These are phyloP conservation scores for Pseudogymnoascus pannorum DNA, from an alignment of 2,329 filamentous ascomycete genomes.

Conservation along the genomic window DNA sequence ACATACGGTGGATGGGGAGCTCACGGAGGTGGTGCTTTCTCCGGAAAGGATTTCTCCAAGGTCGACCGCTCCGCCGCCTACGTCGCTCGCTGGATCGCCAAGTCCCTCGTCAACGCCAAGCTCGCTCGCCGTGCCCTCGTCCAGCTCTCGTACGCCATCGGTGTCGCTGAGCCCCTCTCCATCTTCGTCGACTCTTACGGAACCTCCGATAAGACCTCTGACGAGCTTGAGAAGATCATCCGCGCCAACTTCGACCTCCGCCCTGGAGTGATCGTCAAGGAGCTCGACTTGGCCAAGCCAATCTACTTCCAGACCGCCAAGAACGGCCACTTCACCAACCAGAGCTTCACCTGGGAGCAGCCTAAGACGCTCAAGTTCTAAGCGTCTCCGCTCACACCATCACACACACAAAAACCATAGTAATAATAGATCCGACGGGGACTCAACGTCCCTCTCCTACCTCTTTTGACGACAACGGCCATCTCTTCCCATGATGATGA, in stretches of 20 bases:
- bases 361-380: slow-evolving; percentile 92
- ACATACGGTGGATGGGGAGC: slow-evolving; percentile 99
- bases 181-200: slow-evolving; percentile 98
- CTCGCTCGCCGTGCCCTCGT: slow-evolving; percentile 90
- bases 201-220: slow-evolving; percentile 80
- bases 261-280: slow-evolving; percentile 96
- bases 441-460: slow-evolving; percentile 28
- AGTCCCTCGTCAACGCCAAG: slow-evolving; percentile 85
- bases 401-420: slow-evolving; percentile 16
- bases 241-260: slow-evolving; percentile 94
- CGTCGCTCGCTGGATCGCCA: slow-evolving; percentile 96
- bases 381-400: slow-evolving; percentile 29
- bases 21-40: slow-evolving; percentile 99
- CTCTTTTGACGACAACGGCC: background rate
- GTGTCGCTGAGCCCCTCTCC: slow-evolving; percentile 94
- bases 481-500: background rate
- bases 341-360: slow-evolving; percentile 96
- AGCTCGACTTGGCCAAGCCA: slow-evolving; percentile 88
- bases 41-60: slow-evolving; percentile 99
- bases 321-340: slow-evolving; percentile 99
- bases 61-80: slow-evolving; percentile 98
- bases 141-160: slow-evolving; percentile 98
- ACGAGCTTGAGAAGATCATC: slow-evolving; percentile 94
- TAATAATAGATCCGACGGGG: slow-evolving; percentile 15
- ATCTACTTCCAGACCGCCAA: slow-evolving; percentile 99